A percentile compares a stretch with the other conserved stretches of the same genome.
phyloP scores from a whole-genome alignment of 139 green algal species.

The Diplosphaera chodatii region DNA sequence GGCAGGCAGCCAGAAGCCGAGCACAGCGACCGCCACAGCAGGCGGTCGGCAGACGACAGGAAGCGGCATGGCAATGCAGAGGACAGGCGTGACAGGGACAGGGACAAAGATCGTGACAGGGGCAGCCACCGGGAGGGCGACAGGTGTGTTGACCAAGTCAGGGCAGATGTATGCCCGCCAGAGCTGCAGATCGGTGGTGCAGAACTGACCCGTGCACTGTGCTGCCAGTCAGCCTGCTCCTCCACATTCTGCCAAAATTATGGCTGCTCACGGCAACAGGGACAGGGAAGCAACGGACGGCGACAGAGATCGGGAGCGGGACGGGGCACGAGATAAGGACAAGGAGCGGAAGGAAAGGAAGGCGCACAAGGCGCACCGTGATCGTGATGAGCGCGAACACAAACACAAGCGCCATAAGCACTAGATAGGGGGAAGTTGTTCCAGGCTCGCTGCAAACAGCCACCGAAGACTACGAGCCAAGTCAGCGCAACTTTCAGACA shows the following conservation, averaged over 20 bases:
- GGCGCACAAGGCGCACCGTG: neutral
- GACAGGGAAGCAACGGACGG: neutral
- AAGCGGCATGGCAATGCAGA: conserved; percentile 4
- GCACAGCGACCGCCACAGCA: neutral
- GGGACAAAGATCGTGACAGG: neutral
- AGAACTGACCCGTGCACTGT: too few species aligned
- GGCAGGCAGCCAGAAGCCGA: neutral
- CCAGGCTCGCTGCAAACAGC: too few species aligned
- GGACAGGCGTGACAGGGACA: neutral
- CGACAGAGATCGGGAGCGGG: neutral
- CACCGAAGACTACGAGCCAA: too few species aligned
- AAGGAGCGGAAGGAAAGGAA: neutral
- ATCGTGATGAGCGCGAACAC: neutral
- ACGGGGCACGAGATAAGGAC: too few species aligned
- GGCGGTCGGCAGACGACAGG: neutral
- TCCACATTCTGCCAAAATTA: too few species aligned
- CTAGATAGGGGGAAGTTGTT: too few species aligned
- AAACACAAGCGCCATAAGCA: neutral
- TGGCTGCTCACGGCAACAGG: neutral
- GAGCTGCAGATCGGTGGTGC: too few species aligned
- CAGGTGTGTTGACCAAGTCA: neutral
- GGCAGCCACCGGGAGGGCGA: conserved; percentile 11
- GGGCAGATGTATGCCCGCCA: too few species aligned
- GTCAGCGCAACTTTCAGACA: neutral
- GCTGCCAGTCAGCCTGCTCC: too few species aligned